Percentiles rank a stretch among this genome's conserved stretches.
phyloP scores from a whole-genome alignment of 768 basidiomycete species.

The Jaapia argillacea region DNA sequence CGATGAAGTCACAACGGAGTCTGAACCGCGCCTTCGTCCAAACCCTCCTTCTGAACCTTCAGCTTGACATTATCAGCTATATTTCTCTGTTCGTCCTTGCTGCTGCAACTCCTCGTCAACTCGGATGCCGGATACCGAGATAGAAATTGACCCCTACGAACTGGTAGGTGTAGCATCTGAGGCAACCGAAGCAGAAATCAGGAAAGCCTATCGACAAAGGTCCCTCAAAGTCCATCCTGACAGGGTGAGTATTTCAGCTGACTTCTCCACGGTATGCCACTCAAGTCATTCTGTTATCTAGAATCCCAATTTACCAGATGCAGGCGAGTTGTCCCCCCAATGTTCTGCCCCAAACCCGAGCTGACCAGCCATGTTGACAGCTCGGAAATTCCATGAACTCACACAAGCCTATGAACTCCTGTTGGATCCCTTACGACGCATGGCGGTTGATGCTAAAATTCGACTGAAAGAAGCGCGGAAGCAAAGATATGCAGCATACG shows the following conservation, averaged over 20 bases:
- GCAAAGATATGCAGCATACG: constrained; percentile 59
- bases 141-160: constrained; percentile 66
- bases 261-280: background rate
- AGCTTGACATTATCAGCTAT: too few relatives aligned
- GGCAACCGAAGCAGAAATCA: constrained; percentile 68
- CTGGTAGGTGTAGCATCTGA: constrained; percentile 51
- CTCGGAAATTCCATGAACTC: constrained; percentile 76
- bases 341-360: background rate
- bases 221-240: constrained; percentile 87
- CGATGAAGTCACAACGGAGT: too few relatives aligned
- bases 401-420: constrained; percentile 75
- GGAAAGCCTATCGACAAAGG: constrained; percentile 67
- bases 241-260: constrained; percentile 38
- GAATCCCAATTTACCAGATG: constrained; percentile 76
- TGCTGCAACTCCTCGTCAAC: too few relatives aligned
- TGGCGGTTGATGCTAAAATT: constrained; percentile 75
- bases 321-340: constrained; percentile 32
- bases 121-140: too few relatives aligned
- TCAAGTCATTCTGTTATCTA: constrained; percentile 19
- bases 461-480: constrained; percentile 58
- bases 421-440: constrained; percentile 68
- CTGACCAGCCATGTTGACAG: constrained; percentile 19
- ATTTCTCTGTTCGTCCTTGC: too few relatives aligned
- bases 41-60: too few relatives aligned
- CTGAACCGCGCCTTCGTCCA: too few relatives aligned